Evolutionary conservation across 306 rosid genomes (phyloP).

Genomic region (Inga leiocalycina): DNA sequence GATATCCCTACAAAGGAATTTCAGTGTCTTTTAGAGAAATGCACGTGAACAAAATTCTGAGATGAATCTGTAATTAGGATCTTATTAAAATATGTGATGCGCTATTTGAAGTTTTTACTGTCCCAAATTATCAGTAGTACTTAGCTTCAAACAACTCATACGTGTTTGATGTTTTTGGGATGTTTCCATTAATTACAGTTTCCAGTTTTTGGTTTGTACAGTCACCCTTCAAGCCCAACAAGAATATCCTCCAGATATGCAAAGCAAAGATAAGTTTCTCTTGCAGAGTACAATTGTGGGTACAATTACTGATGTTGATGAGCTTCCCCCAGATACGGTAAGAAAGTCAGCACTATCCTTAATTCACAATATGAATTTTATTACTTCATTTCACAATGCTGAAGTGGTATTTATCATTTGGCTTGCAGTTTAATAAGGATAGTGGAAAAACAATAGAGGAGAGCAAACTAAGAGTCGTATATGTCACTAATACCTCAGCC

Average conservation of each 20-base stretch:
- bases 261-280: constrained; percentile 76
- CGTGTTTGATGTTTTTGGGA: constrained; percentile 18
- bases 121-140: background rate
- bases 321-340: constrained; percentile 67
- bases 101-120: background rate
- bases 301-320: constrained; percentile 60
- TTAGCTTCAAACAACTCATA: constrained; percentile 23
- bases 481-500: constrained; percentile 43
- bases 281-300: constrained; percentile 63
- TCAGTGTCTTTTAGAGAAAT: background rate
- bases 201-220: constrained; percentile 39
- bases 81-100: background rate
- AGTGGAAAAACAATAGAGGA: constrained; percentile 67
- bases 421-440: constrained; percentile 68
- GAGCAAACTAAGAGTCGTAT: constrained; percentile 70
- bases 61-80: background rate
- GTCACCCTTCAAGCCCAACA: constrained; percentile 75
- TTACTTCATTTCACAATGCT: background rate
- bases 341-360: constrained; percentile 30
- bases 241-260: constrained; percentile 71
- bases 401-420: background rate
- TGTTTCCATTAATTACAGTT: constrained; percentile 25
- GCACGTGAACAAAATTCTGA: background rate
- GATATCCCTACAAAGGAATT: background rate
- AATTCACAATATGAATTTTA: background rate